phyloP scores from a whole-genome alignment of 116 monocot species.

The Phalaenopsis hybrid region DNA sequence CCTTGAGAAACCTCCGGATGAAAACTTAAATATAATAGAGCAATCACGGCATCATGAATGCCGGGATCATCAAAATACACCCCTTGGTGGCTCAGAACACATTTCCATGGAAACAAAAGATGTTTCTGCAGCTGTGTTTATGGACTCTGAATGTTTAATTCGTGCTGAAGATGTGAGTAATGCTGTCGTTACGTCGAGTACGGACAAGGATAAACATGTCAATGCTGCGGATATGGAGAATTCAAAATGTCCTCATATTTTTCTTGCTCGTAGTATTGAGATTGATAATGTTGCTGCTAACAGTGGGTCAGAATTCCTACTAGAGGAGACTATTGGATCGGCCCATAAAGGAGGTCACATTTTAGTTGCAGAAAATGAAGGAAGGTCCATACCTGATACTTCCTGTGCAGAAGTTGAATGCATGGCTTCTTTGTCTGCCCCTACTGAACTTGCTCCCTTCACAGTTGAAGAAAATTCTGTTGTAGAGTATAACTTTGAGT shows the following conservation, averaged over 20 bases:
- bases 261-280: not conserved
- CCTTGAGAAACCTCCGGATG: not conserved
- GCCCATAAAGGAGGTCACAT: not conserved
- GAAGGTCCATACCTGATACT: slow-evolving; percentile 12
- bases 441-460: slow-evolving; percentile 31
- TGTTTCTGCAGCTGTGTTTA: not conserved
- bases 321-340: not conserved
- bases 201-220: not conserved
- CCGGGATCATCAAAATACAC: not conserved
- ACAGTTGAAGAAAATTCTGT: slow-evolving; percentile 46
- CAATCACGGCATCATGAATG: slow-evolving; percentile 7
- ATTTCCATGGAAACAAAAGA: not conserved
- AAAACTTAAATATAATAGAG: slow-evolving; percentile 3
- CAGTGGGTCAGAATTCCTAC: not conserved
- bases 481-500: slow-evolving; percentile 25
- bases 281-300: not conserved
- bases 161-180: not conserved
- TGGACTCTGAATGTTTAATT: not conserved
- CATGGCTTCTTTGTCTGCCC: slow-evolving; percentile 10
- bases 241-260: not conserved
- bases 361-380: slow-evolving; percentile 15
- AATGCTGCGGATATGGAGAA: not conserved
- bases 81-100: not conserved
- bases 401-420: slow-evolving; percentile 7
- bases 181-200: not conserved